phyloP scores from a whole-genome alignment of 2,329 filamentous ascomycete species.

The Penicillium oxalicum region DNA sequence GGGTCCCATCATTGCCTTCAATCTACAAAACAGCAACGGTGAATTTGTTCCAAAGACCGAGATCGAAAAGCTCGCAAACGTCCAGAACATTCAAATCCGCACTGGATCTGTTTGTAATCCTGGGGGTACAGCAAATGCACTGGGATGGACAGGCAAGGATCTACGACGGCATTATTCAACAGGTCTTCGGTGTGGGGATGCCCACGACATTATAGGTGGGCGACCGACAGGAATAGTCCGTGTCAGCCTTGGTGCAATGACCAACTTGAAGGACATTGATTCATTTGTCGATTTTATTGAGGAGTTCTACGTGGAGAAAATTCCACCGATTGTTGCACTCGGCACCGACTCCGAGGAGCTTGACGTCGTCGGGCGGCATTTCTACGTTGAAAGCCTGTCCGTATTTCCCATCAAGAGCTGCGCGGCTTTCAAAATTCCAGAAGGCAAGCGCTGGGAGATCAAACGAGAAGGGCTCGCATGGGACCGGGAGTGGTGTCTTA shows the following conservation, averaged over 20 bases:
- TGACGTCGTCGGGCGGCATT: conserved; percentile 19
- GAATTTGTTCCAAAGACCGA: conserved; percentile 76
- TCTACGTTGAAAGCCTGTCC: conserved; percentile 59
- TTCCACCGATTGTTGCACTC: conserved; percentile 14
- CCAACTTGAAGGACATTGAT: conserved; percentile 66
- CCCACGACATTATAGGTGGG: conserved; percentile 73
- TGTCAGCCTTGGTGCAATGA: conserved; percentile 86
- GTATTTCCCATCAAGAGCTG: conserved; percentile 96
- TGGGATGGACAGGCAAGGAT: conserved; percentile 73
- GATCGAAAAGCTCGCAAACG: conserved; percentile 75
- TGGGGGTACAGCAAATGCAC: conserved; percentile 68
- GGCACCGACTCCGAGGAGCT: conserved; percentile 11
- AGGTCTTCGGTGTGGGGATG: conserved; percentile 77
- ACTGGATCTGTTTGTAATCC: conserved; percentile 91
- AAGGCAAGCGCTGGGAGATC: conserved; percentile 64
- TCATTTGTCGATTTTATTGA: conserved; percentile 64
- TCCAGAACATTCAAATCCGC: conserved; percentile 75
- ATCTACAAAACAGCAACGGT: conserved; percentile 62
- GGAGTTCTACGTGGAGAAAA: conserved; percentile 57
- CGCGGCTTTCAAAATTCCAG: conserved; percentile 66
- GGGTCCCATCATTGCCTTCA: conserved; percentile 80
- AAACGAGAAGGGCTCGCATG: conserved; percentile 77
- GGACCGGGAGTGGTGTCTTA: conserved; percentile 94
- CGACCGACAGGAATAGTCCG: conserved; percentile 85
- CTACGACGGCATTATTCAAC: conserved; percentile 78